A percentile compares a stretch with the other conserved stretches of the same genome.
phyloP scores from a whole-genome alignment of 306 rosid genomes.

The Cucurbita pepo region DNA sequence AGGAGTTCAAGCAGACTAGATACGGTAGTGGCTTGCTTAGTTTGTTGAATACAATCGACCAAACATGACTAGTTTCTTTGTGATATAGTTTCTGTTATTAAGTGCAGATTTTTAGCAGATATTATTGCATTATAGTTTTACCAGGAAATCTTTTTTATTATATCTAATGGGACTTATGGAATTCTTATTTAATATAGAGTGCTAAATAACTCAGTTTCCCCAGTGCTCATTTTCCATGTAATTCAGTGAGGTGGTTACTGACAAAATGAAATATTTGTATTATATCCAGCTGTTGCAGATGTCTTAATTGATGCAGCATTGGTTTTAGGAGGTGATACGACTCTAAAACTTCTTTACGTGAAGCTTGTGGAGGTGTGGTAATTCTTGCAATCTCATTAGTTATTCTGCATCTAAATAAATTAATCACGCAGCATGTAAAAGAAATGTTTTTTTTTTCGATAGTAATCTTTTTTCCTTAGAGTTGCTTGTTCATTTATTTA shows the following conservation, averaged over 20 bases:
- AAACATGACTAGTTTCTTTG: neutral
- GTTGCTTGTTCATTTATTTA: neutral
- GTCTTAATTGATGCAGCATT: slow-evolving; percentile 93
- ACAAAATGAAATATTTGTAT: slow-evolving; percentile 4
- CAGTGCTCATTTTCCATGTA: neutral
- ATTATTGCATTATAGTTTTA: neutral
- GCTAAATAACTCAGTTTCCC: neutral
- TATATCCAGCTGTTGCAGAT: slow-evolving; percentile 87
- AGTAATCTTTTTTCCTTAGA: neutral
- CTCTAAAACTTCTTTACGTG: slow-evolving; percentile 67
- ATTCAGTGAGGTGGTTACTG: neutral
- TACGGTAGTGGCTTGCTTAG: slow-evolving; percentile 55
- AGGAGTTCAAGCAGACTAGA: slow-evolving; percentile 94
- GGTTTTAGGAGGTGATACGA: slow-evolving; percentile 86
- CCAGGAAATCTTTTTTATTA: neutral
- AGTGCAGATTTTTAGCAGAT: neutral
- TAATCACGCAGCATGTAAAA: neutral
- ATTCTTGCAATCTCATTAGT: neutral
- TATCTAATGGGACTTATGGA: neutral
- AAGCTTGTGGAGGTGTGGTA: slow-evolving; percentile 84
- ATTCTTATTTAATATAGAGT: neutral
- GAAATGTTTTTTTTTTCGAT: neutral
- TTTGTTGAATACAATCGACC: neutral
- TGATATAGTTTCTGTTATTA: neutral
- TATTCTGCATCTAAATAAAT: neutral